Conservation (phyloP, 768 basidiomycete genomes). For the Leccinum aurantiacum region DNA sequence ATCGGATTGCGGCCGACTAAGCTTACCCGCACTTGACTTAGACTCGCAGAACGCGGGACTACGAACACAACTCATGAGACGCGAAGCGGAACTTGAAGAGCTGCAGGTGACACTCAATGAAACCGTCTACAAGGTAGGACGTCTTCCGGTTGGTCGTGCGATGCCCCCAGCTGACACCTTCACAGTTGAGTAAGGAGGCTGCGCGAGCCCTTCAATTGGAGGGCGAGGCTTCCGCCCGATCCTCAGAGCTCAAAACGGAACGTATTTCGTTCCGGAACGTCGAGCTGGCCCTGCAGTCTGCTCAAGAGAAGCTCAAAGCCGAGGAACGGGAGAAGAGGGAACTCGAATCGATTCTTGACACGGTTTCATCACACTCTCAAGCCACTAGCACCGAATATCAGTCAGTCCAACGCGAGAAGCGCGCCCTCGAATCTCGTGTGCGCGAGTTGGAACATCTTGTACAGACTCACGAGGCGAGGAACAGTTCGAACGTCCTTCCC, state of each 20-base stretch:
- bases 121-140: slow-evolving; percentile 36
- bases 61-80: slow-evolving; percentile 35
- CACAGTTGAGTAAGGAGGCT: slow-evolving; percentile 57
- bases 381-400: slow-evolving; percentile 39
- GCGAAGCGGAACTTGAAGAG: slow-evolving; percentile 37
- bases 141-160: not conserved
- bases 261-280: slow-evolving; percentile 52
- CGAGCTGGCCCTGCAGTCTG: slow-evolving; percentile 45
- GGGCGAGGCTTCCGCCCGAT: slow-evolving; percentile 44
- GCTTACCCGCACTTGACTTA: slow-evolving; percentile 18
- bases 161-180: slow-evolving; percentile 7
- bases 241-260: slow-evolving; percentile 59
- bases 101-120: slow-evolving; percentile 36
- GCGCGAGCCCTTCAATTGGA: slow-evolving; percentile 58
- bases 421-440: slow-evolving; percentile 53
- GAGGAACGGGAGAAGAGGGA: slow-evolving; percentile 51
- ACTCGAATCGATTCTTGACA: slow-evolving; percentile 56
- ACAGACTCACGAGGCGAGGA: slow-evolving; percentile 37
- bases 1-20: not conserved
- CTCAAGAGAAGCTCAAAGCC: slow-evolving; percentile 51
- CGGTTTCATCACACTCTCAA: slow-evolving; percentile 54
- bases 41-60: slow-evolving; percentile 39
- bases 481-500: slow-evolving; percentile 33
- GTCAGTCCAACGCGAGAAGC: slow-evolving; percentile 61
- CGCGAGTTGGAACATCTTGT: slow-evolving; percentile 53